phyloP scores from a whole-genome alignment of 371 early-diverging fungal genomes.

The Zancudomyces culisetae region DNA sequence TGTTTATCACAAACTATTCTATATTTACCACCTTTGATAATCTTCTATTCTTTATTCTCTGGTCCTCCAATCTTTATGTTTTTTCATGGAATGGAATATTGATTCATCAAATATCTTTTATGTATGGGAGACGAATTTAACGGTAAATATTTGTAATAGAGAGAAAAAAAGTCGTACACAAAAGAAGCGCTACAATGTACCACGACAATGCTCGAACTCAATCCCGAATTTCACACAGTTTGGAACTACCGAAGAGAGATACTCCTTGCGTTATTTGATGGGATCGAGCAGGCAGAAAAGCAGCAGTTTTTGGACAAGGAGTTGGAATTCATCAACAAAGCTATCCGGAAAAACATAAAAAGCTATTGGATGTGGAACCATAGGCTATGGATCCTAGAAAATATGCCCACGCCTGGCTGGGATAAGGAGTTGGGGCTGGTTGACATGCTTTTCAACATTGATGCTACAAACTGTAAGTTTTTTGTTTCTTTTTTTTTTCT shows the following conservation, averaged over 20 bases:
- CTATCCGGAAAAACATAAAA: conserved; percentile 53
- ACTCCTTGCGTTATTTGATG: conserved; percentile 16
- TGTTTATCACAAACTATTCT: too few species aligned
- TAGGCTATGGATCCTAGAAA: conserved; percentile 65
- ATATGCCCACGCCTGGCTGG: conserved; percentile 59
- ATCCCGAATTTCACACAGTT: conserved; percentile 76
- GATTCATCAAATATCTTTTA: too few species aligned
- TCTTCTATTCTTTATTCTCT: too few species aligned
- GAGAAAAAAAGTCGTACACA: neutral
- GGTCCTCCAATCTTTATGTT: too few species aligned
- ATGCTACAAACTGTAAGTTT: conserved; percentile 76
- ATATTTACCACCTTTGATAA: too few species aligned
- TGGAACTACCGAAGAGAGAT: conserved; percentile 75
- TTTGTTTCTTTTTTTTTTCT: too few species aligned
- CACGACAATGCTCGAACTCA: conserved; percentile 43
- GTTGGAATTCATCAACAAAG: conserved; percentile 38
- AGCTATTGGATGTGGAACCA: conserved; percentile 93
- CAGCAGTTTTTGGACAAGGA: conserved; percentile 30
- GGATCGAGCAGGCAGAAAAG: conserved; percentile 14
- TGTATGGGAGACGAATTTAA: too few species aligned
- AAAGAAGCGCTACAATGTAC: conserved; percentile 28
- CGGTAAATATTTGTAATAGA: neutral
- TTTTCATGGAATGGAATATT: too few species aligned
- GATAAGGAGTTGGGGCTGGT: conserved; percentile 54
- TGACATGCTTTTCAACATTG: conserved; percentile 53